Base-by-base conservation (phyloP, 2,329 filamentous ascomycete genomes). In the Pseudogymnoascus destructans region DNA sequence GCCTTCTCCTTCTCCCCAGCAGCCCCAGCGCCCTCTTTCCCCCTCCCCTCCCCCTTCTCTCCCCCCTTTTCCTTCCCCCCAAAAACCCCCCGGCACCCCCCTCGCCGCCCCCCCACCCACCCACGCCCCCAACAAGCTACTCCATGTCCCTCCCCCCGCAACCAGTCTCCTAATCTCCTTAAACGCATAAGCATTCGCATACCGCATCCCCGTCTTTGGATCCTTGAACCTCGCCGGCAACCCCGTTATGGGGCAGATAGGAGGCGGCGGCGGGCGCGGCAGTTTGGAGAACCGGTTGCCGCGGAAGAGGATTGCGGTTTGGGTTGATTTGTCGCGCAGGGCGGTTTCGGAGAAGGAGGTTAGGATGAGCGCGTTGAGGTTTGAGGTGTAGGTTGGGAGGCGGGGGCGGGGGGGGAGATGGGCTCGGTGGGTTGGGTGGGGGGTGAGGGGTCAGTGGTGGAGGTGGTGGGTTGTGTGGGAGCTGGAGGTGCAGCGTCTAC, bases 221-320 rank as follows among this genome's bases (percentile, higher is more conserved):
- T 98, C 93, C 21, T 84, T 81, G 71, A 95, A 97, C 58, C 82
- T 82, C 10, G 92, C 93, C 3, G 85, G 81, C 57, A 85, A 80
- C 66, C 85, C 86, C 1, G 89, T 96, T 68, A 97, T 91, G 55
- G 84, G 85, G 70, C 93, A 98, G 30, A 85, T 75, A 46, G 46
- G 38, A 19, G 49, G 52, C 46, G 62, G 60, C 58, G 21, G 70
- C 73, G 64, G 74, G 77, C 74, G 79, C 64, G 71, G 73, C 62
- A 72, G 70, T 64, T 75, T 75, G 17, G 68, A 66, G 55, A 69
- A 69, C 9, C 42, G 42, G 42, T 75, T 79, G 60, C 73, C 70
- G 60, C 77, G 77, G 64, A 82, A 79, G 57, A 84, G 75, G 36
- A 82, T 75, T 62, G 76, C 77, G 42, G 75, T 77, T 60, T 81